phyloP scores from a whole-genome alignment of 2,329 filamentous ascomycete species.

The Diaporthe caulivora region DNA sequence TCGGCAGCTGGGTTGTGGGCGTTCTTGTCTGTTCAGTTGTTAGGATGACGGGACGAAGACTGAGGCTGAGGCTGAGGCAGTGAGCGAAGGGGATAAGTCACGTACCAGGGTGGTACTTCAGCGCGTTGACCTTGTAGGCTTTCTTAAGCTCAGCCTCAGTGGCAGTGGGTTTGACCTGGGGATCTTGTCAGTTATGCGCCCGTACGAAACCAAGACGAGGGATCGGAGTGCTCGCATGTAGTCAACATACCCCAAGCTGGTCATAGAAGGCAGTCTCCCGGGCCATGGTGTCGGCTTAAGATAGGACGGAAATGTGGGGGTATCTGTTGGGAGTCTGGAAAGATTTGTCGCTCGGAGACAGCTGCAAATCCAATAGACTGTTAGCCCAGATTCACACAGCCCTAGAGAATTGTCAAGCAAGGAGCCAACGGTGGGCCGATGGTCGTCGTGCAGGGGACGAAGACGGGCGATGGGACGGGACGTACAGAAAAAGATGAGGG shows the following conservation, averaged over 20 bases:
- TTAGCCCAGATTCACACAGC: not conserved
- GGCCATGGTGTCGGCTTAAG: slow-evolving; percentile 68
- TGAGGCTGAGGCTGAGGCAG: not conserved
- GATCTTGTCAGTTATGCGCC: slow-evolving; percentile 40
- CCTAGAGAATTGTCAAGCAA: not conserved
- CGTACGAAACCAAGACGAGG: not conserved
- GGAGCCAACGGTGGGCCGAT: not conserved
- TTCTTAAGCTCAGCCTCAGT: slow-evolving; percentile 91
- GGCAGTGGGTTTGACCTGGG: slow-evolving; percentile 80
- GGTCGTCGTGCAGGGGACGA: not conserved
- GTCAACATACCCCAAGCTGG: slow-evolving; percentile 75
- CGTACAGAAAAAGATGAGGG: slow-evolving; percentile 33
- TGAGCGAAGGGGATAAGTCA: slow-evolving; percentile 36
- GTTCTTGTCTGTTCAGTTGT: slow-evolving; percentile 83
- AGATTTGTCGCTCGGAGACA: slow-evolving; percentile 1
- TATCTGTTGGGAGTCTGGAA: slow-evolving; percentile 14
- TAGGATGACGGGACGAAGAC: no score
- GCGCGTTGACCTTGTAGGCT: slow-evolving; percentile 84
- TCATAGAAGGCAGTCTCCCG: slow-evolving; percentile 87
- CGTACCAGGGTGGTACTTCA: slow-evolving; percentile 88
- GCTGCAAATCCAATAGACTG: not conserved
- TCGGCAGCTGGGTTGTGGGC: slow-evolving; percentile 91
- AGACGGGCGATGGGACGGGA: not conserved
- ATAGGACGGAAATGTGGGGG: slow-evolving; percentile 26
- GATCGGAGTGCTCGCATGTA: not conserved